Conservation (phyloP, 179 eudicot species). For the Beta lomatogona region DNA sequence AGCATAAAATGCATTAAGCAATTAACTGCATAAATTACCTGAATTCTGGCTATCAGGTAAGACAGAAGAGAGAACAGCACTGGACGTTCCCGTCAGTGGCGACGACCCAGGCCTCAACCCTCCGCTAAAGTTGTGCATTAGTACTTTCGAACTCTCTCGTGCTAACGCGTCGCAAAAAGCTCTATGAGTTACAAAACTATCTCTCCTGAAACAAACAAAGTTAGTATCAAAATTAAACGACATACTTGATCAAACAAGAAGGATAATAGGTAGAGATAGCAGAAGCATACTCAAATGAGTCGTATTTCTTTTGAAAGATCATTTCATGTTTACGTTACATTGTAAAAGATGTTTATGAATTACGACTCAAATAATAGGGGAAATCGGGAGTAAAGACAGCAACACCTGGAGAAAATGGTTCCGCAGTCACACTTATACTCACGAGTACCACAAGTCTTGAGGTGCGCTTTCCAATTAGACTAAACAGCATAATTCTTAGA, state of each 20-base stretch:
- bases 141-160: constrained; percentile 23
- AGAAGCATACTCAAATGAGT: too few relatives aligned
- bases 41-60: constrained; percentile 49
- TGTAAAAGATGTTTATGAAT: too few relatives aligned
- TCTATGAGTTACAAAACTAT: constrained; percentile 39
- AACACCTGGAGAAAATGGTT: constrained; percentile 32
- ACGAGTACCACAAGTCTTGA: constrained; percentile 34
- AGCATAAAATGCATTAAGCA: too few relatives aligned
- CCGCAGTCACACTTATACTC: constrained; percentile 41
- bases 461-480: constrained; percentile 40
- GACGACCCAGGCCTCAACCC: constrained; percentile 6
- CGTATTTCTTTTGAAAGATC: too few relatives aligned
- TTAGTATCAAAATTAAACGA: too few relatives aligned
- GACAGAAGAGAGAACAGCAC: constrained; percentile 50
- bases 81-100: not conserved
- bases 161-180: constrained; percentile 39
- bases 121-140: constrained; percentile 8
- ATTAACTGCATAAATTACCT: constrained; percentile 28
- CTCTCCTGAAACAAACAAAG: constrained; percentile 23
- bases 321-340: too few relatives aligned
- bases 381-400: too few relatives aligned
- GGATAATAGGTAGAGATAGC: too few relatives aligned
- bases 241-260: too few relatives aligned
- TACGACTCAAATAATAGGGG: too few relatives aligned
- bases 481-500: constrained; percentile 35